phyloP scores from a whole-genome alignment of 192 early-diverging fungal genomes.

The Coemansia umbellata region DNA sequence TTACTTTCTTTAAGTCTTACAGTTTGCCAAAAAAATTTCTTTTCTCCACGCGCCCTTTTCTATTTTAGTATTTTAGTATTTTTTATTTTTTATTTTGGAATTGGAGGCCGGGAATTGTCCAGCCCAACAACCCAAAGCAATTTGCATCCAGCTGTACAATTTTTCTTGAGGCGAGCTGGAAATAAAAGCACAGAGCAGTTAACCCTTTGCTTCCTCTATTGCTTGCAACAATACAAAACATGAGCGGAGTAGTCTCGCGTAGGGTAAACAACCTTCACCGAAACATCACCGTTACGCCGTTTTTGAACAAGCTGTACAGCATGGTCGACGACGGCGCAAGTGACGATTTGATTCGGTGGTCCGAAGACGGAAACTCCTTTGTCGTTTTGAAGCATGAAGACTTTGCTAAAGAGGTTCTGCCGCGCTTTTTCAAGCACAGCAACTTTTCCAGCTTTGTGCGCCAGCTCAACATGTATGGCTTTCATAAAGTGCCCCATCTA shows the following conservation, averaged over 20 bases:
- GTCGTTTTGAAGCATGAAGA: conserved; percentile 70
- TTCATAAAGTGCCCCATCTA: conserved; percentile 94
- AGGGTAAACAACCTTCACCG: conserved; percentile 36
- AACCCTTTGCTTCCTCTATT: no score
- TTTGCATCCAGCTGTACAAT: no score
- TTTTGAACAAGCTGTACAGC: conserved; percentile 91
- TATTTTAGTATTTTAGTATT: neutral
- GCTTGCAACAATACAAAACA: neutral
- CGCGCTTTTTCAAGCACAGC: conserved; percentile 87
- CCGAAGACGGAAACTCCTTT: conserved; percentile 83
- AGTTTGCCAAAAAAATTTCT: no score
- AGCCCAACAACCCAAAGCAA: no score
- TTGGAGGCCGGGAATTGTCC: neutral
- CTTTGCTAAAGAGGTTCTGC: conserved; percentile 78
- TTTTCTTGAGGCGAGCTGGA: no score
- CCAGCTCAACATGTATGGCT: conserved; percentile 95
- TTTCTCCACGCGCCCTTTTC: no score
- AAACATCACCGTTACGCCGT: conserved; percentile 72
- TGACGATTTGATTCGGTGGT: conserved; percentile 87
- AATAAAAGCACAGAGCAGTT: no score
- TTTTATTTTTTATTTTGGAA: neutral
- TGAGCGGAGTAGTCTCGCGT: conserved; percentile 24
- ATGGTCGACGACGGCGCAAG: conserved; percentile 89
- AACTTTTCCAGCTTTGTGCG: conserved; percentile 89
- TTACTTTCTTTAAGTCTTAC: no score